Conservation (phyloP, 345 rosid species). For the Psidium friedrichsthalianum region DNA sequence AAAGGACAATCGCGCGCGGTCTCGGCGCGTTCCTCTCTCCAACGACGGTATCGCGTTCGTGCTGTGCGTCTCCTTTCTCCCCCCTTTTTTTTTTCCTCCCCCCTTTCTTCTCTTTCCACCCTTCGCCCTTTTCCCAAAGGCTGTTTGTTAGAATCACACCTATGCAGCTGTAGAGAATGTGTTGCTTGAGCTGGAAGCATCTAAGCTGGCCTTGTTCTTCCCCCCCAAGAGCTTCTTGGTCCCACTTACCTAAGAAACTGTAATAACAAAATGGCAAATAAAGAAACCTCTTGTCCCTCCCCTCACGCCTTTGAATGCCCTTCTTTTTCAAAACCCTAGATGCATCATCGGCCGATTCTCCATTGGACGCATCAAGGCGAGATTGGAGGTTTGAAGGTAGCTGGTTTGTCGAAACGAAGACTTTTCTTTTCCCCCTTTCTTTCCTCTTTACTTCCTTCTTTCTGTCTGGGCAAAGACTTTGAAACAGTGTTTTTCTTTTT, state of each 20-base stretch:
- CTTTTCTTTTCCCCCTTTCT: neutral
- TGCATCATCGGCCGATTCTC: neutral
- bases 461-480: neutral
- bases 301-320: neutral
- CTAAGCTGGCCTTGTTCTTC: conserved; percentile 4
- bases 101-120: too few species aligned
- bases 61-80: too few species aligned
- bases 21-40: too few species aligned
- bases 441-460: neutral
- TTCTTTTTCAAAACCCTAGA: neutral
- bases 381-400: neutral
- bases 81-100: too few species aligned
- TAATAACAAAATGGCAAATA: neutral
- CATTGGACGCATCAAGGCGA: neutral
- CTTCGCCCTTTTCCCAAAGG: too few species aligned
- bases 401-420: neutral
- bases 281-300: neutral
- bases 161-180: neutral
- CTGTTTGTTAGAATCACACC: too few species aligned
- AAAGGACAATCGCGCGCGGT: too few species aligned
- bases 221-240: neutral
- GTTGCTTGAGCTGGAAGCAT: conserved; percentile 14
- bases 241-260: neutral
- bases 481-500: neutral
- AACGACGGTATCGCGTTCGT: too few species aligned